phyloP scores from a whole-genome alignment of 164 flowering plant genomes.

The Aristolochia contorta region DNA sequence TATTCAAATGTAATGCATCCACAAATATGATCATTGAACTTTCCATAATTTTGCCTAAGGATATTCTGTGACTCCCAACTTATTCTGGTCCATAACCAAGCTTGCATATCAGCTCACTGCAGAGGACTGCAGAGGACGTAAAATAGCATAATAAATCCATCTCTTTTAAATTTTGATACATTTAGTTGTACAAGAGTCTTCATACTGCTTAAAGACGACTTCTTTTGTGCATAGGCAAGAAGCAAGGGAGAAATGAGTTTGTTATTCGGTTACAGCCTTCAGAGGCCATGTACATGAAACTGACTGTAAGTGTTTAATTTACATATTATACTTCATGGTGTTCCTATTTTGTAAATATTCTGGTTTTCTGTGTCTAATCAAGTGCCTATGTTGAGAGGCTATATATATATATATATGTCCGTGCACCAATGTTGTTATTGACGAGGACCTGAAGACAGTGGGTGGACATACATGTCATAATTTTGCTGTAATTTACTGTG shows the following conservation, averaged over 20 bases:
- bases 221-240: conserved; percentile 40
- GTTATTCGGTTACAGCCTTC: conserved; percentile 87
- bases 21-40: too few species aligned
- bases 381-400: too few species aligned
- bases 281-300: conserved; percentile 98
- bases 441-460: not conserved
- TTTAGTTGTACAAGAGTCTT: too few species aligned
- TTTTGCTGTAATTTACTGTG: not conserved
- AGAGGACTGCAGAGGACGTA: too few species aligned
- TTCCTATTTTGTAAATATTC: not conserved
- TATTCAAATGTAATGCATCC: conserved; percentile 61
- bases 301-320: conserved; percentile 42
- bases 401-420: not conserved
- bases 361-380: not conserved
- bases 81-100: too few species aligned
- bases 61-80: too few species aligned
- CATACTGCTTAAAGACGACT: too few species aligned
- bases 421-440: not conserved
- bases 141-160: too few species aligned
- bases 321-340: not conserved
- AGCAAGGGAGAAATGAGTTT: conserved; percentile 93
- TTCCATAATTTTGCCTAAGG: too few species aligned
- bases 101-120: too few species aligned
- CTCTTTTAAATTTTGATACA: too few species aligned
- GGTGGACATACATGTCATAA: not conserved